Percentiles rank a stretch among this genome's conserved stretches.
phyloP scores from a whole-genome alignment of 306 rosid species.

The Heteromeles arbutifolia region DNA sequence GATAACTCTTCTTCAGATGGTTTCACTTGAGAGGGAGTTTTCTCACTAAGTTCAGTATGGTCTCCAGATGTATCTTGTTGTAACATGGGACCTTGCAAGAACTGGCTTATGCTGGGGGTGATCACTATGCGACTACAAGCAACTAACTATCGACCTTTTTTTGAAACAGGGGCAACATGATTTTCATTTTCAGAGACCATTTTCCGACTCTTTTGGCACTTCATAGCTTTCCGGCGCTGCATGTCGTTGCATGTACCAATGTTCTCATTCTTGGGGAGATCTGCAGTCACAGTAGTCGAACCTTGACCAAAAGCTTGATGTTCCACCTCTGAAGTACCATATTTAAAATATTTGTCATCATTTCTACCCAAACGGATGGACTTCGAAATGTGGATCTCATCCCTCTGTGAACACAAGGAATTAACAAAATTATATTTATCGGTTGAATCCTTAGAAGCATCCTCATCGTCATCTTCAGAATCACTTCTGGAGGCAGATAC shows the following conservation, averaged over 20 bases:
- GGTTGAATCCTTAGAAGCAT: slow-evolving; percentile 23
- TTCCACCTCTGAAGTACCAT: slow-evolving; percentile 32
- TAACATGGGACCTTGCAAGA: slow-evolving; percentile 25
- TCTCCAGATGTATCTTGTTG: slow-evolving; percentile 40
- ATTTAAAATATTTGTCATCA: slow-evolving; percentile 25
- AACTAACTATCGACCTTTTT: slow-evolving; percentile 34
- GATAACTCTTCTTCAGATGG: slow-evolving; percentile 26
- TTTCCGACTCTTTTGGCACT: slow-evolving; percentile 28
- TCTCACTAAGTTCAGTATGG: slow-evolving; percentile 21
- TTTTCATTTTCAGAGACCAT: slow-evolving; percentile 27
- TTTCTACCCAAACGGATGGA: slow-evolving; percentile 17
- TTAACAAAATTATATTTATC: slow-evolving; percentile 39
- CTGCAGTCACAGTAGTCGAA: neutral
- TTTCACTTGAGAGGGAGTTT: slow-evolving; percentile 23
- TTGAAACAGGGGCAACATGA: slow-evolving; percentile 26
- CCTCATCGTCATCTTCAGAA: slow-evolving; percentile 37
- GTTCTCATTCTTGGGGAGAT: slow-evolving; percentile 25
- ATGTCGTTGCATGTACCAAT: slow-evolving; percentile 13
- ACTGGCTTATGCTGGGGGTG: slow-evolving; percentile 16
- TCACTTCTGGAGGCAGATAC: slow-evolving; percentile 27
- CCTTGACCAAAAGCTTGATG: slow-evolving; percentile 20
- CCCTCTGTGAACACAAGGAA: slow-evolving; percentile 29
- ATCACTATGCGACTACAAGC: slow-evolving; percentile 37
- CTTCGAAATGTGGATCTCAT: slow-evolving; percentile 24
- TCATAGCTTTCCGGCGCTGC: slow-evolving; percentile 17